These are phyloP conservation scores for Aphelidium insulamus DNA, from an alignment of 371 early-diverging fungal species.

Conservation along the genomic window DNA sequence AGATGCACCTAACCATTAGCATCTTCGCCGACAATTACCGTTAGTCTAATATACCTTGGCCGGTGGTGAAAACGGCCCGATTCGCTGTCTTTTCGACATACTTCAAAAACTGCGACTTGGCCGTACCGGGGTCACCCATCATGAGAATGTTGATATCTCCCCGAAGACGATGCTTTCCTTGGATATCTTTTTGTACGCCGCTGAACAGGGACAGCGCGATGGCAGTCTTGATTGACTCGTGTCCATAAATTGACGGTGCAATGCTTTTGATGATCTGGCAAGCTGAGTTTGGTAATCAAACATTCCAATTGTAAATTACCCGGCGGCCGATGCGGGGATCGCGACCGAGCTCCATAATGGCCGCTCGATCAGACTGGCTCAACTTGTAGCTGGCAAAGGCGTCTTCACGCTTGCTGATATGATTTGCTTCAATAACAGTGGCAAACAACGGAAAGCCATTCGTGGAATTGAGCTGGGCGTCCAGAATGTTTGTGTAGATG, in stretches of 20 bases:
- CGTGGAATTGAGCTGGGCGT: conserved; percentile 65
- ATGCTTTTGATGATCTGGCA: conserved; percentile 74
- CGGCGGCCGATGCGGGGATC: conserved; percentile 60
- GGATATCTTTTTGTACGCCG: conserved; percentile 83
- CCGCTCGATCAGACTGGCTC: conserved; percentile 78
- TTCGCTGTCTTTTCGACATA: conserved; percentile 89
- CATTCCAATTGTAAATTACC: conserved; percentile 12
- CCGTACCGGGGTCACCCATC: conserved; percentile 98
- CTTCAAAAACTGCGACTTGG: conserved; percentile 97
- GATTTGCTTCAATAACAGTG: conserved; percentile 89
- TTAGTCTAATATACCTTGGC: too few species aligned
- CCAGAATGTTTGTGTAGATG: conserved; percentile 89
- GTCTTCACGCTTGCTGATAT: conserved; percentile 69
- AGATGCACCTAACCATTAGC: too few species aligned
- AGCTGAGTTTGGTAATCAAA: not conserved
- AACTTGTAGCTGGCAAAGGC: conserved; percentile 57
- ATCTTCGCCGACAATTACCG: too few species aligned
- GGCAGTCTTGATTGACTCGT: conserved; percentile 89
- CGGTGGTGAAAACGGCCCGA: conserved; percentile 95
- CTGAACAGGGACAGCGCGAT: conserved; percentile 93
- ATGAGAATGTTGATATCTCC: conserved; percentile 98
- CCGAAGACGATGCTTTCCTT: conserved; percentile 79
- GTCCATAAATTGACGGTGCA: conserved; percentile 99
- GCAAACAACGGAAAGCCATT: conserved; percentile 96
- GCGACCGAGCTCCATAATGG: conserved; percentile 51